phyloP scores from a whole-genome alignment of 768 basidiomycete genomes.

The Mycena epipterygia region DNA sequence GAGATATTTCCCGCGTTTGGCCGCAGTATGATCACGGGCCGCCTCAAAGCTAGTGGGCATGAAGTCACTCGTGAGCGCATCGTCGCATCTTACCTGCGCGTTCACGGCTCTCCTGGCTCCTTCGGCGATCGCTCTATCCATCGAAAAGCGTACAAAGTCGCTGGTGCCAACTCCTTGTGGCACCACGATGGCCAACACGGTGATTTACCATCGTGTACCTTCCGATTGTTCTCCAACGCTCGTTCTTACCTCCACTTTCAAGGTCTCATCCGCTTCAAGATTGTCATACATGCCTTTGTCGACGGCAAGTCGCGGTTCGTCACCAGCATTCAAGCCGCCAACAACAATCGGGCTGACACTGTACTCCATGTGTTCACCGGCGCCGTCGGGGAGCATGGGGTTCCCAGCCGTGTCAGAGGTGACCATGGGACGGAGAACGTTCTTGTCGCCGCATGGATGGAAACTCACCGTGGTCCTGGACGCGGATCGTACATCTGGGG shows the following conservation, averaged over 20 bases:
- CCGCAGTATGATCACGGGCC: constrained; percentile 40
- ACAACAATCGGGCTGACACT: too few species aligned
- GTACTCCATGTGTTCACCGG: too few species aligned
- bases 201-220: neutral
- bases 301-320: too few species aligned
- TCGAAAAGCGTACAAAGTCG: neutral
- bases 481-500: neutral
- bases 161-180: neutral
- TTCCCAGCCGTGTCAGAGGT: too few species aligned
- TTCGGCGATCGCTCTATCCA: too few species aligned
- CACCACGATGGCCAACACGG: too few species aligned
- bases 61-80: constrained; percentile 37
- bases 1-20: constrained; percentile 44
- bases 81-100: neutral
- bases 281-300: too few species aligned
- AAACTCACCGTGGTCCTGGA: neutral
- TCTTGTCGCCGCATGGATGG: neutral
- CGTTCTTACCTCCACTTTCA: neutral
- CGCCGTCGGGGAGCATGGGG: neutral
- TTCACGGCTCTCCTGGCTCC: too few species aligned
- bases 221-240: neutral
- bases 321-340: too few species aligned
- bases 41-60: constrained; percentile 26
- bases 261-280: too few species aligned
- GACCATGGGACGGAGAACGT: neutral